Base-by-base conservation (phyloP, 164 flowering plant genomes). In the Tetracentron sinense region DNA sequence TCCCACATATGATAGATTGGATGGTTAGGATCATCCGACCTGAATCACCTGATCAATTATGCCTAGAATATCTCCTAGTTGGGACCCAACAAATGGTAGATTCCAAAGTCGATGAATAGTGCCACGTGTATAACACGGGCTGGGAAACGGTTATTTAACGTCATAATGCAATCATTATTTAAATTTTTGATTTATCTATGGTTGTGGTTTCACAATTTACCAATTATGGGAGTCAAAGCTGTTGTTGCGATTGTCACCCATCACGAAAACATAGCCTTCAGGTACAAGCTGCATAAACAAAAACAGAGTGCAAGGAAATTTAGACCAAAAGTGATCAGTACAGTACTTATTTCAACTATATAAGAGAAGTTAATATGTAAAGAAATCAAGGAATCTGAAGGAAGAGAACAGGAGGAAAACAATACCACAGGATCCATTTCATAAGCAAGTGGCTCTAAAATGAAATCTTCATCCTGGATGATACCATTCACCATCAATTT, bases 181-280 rank as follows among this genome's bases (percentile, higher is more conserved):
- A 16, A 21, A 28, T 10, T 48, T 4, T 38, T 60, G n/a, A n/a
- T 21, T 19, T n/a, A n/a, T n/a, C 3, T 23, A 44, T 17, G 11
- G 12, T 35, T 59, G 22, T 29, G 54, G 64, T 51, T 27, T 22
- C 12, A 22, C 33, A 51, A 69, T 51, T 73, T 81, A 94, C 98
- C 98, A 94, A 72, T 83, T 78, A 67, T 87, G 98, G 4, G 98
- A 94, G 70, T 94, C 99, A 62, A 82, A 89, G 69, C 99, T 94
- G 75, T 89, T 82, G 69, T 94, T 94, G 27, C 99, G 89, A 65
- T 94, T 94, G 77, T 94, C 99, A 31, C 99, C 99, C 90, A 94
- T 58, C 56, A 94, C 99, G 72, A 87, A 94, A 4, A 94, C 99
- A 77, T 78, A 85, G 47, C 90, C 97, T 71, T 91, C 84, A n/a